These are phyloP conservation scores for Alternaria sp. DNA, from an alignment of 2,329 filamentous ascomycete genomes.

Conservation along the genomic window DNA sequence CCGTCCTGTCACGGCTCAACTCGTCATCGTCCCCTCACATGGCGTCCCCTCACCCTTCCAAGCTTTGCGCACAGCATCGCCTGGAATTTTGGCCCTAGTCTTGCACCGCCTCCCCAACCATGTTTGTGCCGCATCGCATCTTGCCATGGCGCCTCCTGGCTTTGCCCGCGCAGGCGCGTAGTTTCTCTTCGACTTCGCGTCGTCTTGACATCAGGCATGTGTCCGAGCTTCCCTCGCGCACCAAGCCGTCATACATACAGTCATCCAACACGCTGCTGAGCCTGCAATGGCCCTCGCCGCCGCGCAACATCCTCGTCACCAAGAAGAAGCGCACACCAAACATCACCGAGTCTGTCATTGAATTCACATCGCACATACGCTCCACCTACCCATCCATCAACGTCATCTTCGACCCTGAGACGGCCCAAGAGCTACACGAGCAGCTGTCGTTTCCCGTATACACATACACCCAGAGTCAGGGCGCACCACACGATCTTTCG, in stretches of 20 bases:
- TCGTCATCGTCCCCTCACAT: constrained; percentile 21
- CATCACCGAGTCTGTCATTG: constrained; percentile 65
- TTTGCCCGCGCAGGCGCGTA: constrained; percentile 18
- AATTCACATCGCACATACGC: constrained; percentile 74
- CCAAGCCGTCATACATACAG: constrained; percentile 57
- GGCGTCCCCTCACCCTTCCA: constrained; percentile 17
- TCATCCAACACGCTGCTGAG: constrained; percentile 69
- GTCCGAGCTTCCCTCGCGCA: constrained; percentile 46
- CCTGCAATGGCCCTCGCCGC: constrained; percentile 73
- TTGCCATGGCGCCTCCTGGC: constrained; percentile 37
- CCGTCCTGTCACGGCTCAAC: not conserved
- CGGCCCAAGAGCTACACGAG: constrained; percentile 76
- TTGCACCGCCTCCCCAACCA: constrained; percentile 17
- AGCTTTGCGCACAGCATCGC: constrained; percentile 21
- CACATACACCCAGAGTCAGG: constrained; percentile 40
- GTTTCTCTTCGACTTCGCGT: constrained; percentile 39
- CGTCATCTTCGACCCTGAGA: constrained; percentile 81
- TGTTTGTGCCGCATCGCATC: constrained; percentile 30
- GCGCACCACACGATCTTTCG: constrained; percentile 62
- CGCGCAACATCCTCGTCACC: constrained; percentile 73
- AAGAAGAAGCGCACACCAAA: constrained; percentile 69
- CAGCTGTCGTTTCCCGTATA: constrained; percentile 73
- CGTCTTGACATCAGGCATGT: constrained; percentile 39
- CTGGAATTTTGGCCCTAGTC: constrained; percentile 10
- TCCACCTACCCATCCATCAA: constrained; percentile 82